Evolutionary conservation across 257 asterid genomes (phyloP).

Genomic region (Solanum peruvianum): DNA sequence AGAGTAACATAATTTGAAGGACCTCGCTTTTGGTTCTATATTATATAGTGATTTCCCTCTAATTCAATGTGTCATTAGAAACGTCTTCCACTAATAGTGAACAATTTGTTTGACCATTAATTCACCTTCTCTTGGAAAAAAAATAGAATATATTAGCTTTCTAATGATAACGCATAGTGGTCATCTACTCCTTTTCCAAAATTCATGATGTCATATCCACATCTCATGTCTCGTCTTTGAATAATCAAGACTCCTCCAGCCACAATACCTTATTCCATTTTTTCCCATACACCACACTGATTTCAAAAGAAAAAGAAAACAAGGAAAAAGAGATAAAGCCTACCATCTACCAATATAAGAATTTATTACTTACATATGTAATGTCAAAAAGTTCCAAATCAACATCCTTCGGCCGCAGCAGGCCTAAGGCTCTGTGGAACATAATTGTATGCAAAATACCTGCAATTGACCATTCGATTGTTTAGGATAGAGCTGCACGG

Average conservation of each 20-base stretch:
- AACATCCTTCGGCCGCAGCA: slow-evolving; percentile 92
- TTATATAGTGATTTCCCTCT: background rate
- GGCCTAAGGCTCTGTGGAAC: slow-evolving; percentile 96
- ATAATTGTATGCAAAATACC: slow-evolving; percentile 86
- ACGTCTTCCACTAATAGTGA: background rate
- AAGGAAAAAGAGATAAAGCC: background rate
- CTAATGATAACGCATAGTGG: background rate
- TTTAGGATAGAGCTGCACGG: background rate
- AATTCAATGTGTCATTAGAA: background rate
- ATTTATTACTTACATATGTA: slow-evolving; percentile 62
- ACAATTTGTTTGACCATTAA: background rate
- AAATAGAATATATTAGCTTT: background rate
- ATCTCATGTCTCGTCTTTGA: background rate
- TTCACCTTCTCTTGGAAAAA: background rate
- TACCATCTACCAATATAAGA: background rate
- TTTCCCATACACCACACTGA: background rate
- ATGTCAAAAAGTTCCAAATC: slow-evolving; percentile 98
- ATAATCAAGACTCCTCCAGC: background rate
- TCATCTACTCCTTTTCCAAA: background rate
- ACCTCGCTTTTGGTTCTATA: background rate
- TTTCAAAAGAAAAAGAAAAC: background rate
- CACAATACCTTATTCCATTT: background rate
- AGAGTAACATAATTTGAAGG: background rate
- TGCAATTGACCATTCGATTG: slow-evolving; percentile 22
- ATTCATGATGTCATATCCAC: background rate